Evolutionary conservation across 1,284 basidiomycete genomes (phyloP), one percentile per base, ranked within the genome.

Genomic region (Ustilago lituana): DNA sequence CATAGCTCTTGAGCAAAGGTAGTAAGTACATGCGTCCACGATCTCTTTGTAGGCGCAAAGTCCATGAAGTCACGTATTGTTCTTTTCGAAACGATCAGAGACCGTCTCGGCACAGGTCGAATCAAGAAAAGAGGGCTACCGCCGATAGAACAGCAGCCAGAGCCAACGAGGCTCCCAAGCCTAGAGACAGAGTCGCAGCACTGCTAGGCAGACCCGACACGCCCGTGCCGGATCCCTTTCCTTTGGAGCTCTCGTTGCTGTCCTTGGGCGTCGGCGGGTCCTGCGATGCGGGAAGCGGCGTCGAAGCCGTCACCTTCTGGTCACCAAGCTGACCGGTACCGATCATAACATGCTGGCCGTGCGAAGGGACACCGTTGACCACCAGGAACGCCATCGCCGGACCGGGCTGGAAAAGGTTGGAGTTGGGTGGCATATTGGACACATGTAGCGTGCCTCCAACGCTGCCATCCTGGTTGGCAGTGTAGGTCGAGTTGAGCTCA

Each of bases 331-430:
- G 51, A 15, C 75, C 75, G 1, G 54, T 61, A 24, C 75, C 75
- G 35, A 76, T 55, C 67, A 76, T 72, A 2, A 91, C 82, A 79
- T 87, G 88, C 61, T 84, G 80, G 1, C 88, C 90, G 26, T 82
- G 77, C 66, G 89, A 90, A 0, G 91, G 89, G 4, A 91, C 83
- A 12, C 86, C 90, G 64, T 89, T 85, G 3, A 87, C 85, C 22
- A 92, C 84, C 20, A 92, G 75, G 73, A 87, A 90, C 14, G 93
- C 73, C 87, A 88, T 92, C 4, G 87, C 92, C 2, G 91, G 91
- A 5, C 92, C 91, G 49, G 91, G 90, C 19, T 90, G 89, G 74
- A 92, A 93, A 33, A 75, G 46, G 59, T 77, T 77, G 32, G 72
- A 24, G 47, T 77, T 77, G 12, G 68, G 65, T 1, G 82, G 80